Evolutionary conservation across 345 rosid species (phyloP), one percentile per base, ranked within the genome.

Genomic region (Arabidopsis suecica): DNA sequence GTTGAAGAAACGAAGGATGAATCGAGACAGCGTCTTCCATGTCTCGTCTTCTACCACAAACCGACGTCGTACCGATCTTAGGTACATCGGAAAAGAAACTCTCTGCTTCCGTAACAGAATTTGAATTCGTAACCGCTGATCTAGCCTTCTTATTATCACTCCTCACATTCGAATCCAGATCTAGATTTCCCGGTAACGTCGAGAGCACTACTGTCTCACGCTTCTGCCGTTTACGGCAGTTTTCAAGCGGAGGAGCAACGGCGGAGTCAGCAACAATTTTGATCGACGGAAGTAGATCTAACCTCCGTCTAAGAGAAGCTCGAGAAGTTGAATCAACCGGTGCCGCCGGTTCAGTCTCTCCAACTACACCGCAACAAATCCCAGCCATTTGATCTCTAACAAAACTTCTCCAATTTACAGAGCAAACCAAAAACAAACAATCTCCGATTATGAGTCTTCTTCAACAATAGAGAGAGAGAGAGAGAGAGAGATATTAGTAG

Each of bases 1-100:
- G 41, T 8, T 41, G 38, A 42, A 78, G 69, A 23, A 92, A 78
- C 2, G 79, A 78, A 3, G 89, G 79, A 23, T 81, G 88, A 8
- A 88, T 65, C 0, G 97, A 86, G 1, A 95, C 94, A 3, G 98
- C 88, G 62, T 95, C 99, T 80, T 95, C 99, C 99, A 95, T 95
- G 37, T 92, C 98, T 47, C 99, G 59, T 70, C 99, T 80, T 63
- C 97, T 78, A 1, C 99, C 99, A 51, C 99, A 93, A 38, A 95
- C 87, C 5, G 99, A 95, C 37, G 96, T 93, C 86, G 83, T 75
- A 1, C 98, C 99, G 8, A 80, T 86, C 79, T 83, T 90, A 0
- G 88, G 91, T 14, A 42, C 82, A 0, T 65, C 76, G 23, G 42
- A 68, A 1, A 22, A 22, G 49, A 56, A 73, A 25, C 34, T 64